Conservation (phyloP, 352 stramenopile species). For the Phytophthora vignae region DNA sequence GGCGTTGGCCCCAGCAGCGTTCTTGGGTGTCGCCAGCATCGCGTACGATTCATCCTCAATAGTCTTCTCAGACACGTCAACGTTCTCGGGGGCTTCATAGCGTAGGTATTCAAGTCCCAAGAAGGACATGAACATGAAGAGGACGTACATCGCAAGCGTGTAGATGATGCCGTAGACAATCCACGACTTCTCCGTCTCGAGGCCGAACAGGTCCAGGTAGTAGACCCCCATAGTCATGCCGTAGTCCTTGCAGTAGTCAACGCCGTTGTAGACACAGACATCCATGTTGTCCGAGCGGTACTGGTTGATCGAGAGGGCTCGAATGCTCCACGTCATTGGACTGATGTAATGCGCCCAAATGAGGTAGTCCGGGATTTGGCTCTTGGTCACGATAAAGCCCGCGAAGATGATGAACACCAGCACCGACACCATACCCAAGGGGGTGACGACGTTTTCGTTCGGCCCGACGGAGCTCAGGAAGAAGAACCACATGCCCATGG, state of each 20-base stretch:
- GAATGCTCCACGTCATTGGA: slow-evolving; percentile 56
- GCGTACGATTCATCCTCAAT: slow-evolving; percentile 24
- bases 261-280: slow-evolving; percentile 39
- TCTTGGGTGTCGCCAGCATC: slow-evolving; percentile 22
- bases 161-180: slow-evolving; percentile 48
- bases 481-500: slow-evolving; percentile 63
- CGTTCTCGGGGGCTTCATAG: slow-evolving; percentile 32
- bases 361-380: slow-evolving; percentile 53
- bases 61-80: slow-evolving; percentile 34
- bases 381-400: slow-evolving; percentile 59
- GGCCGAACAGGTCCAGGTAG: slow-evolving; percentile 47
- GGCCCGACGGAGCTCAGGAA: slow-evolving; percentile 42
- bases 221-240: slow-evolving; percentile 41
- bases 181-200: slow-evolving; percentile 53
- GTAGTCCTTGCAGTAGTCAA: slow-evolving; percentile 43
- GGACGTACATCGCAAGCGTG: slow-evolving; percentile 41
- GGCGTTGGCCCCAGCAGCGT: background rate
- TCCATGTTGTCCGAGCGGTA: slow-evolving; percentile 42
- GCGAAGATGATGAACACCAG: slow-evolving; percentile 58
- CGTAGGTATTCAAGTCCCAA: slow-evolving; percentile 37
- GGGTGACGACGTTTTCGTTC: slow-evolving; percentile 43
- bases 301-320: slow-evolving; percentile 53
- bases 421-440: slow-evolving; percentile 47
- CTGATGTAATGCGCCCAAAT: slow-evolving; percentile 71
- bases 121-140: slow-evolving; percentile 43